Evolutionary conservation across 2,329 filamentous ascomycete genomes (phyloP), one percentile per base, ranked within the genome.

Genomic region (Sporothrix pallida): DNA sequence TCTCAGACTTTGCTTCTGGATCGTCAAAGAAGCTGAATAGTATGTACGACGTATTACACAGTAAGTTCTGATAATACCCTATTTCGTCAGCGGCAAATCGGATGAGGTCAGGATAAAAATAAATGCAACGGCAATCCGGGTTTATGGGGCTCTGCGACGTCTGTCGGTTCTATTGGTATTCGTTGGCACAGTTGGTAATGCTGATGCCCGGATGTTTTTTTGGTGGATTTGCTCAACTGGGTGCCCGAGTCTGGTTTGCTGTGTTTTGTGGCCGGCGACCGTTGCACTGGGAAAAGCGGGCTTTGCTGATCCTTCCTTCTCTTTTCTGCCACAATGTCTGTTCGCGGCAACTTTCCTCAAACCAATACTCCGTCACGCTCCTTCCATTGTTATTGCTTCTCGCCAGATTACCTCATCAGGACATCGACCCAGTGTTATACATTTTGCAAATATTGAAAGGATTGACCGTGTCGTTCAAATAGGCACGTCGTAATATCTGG

Each of bases 31-130:
- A n/a, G 68, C 68, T 70, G 50, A 37, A 7, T 37, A 37, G 31
- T 37, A 37, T 37, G 31, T 31, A 31, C 2, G 31, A 31, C 5
- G 5, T 37, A 26, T 26, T 26, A 26, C 23, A 26, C 23, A 26
- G 23, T 26, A 26, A 26, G 23, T 26, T 26, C 23, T 26, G 31
- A 5, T 37, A 37, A 37, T 56, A 58, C 17, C 15, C 20, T 23
- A 58, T 70, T 71, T 71, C 69, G 69, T 60, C 69, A 71, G 52
- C 20, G 69, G 69, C 69, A 60, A 71, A 58, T 60, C 69, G 37
- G 69, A 71, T 60, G 50, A 71, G 52, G 52, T 37, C 23, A 71
- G 52, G 50, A 54, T 44, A 60, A 46, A 46, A 71, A 56, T 42
- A 70, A 70, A 37, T 58, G 68, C 37, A 70, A 70, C 67, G 48